Evolutionary conservation across 1,284 basidiomycete genomes (phyloP).

Genomic region (Agroathelia rolfsii): DNA sequence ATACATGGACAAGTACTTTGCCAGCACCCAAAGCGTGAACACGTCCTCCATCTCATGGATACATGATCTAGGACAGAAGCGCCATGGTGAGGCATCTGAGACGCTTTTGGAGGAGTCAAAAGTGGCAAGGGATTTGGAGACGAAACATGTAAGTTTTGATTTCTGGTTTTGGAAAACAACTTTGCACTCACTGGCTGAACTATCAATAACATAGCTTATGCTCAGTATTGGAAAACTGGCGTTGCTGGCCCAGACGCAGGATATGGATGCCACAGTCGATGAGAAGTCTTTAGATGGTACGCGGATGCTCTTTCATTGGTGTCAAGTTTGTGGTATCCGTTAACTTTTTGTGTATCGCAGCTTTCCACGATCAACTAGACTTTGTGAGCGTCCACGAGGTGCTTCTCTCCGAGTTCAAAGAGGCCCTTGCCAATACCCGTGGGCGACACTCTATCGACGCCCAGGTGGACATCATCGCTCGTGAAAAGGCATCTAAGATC

Average conservation of each 20-base stretch:
- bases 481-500: slow-evolving; percentile 41
- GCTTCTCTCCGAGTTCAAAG: slow-evolving; percentile 48
- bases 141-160: slow-evolving; percentile 55
- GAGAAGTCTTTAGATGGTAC: slow-evolving; percentile 47
- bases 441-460: slow-evolving; percentile 55
- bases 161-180: slow-evolving; percentile 1
- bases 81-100: slow-evolving; percentile 56
- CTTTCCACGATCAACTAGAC: slow-evolving; percentile 66
- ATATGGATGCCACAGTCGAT: slow-evolving; percentile 36
- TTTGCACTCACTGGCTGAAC: slow-evolving; percentile 1
- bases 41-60: slow-evolving; percentile 73
- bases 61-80: slow-evolving; percentile 70
- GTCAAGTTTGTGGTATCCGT: slow-evolving; percentile 4
- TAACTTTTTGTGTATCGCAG: slow-evolving; percentile 26
- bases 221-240: slow-evolving; percentile 87
- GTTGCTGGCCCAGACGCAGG: slow-evolving; percentile 67
- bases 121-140: slow-evolving; percentile 46
- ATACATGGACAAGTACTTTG: slow-evolving; percentile 73
- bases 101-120: slow-evolving; percentile 57
- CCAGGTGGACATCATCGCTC: slow-evolving; percentile 54
- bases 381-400: slow-evolving; percentile 66
- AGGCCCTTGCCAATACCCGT: slow-evolving; percentile 34
- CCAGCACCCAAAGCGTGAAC: slow-evolving; percentile 41
- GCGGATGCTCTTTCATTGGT: slow-evolving; percentile 10
- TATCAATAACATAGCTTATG: slow-evolving; percentile 53